These are phyloP conservation scores for Phalaenopsis equestris DNA, from an alignment of 106 monocot genomes.

Conservation along the genomic window DNA sequence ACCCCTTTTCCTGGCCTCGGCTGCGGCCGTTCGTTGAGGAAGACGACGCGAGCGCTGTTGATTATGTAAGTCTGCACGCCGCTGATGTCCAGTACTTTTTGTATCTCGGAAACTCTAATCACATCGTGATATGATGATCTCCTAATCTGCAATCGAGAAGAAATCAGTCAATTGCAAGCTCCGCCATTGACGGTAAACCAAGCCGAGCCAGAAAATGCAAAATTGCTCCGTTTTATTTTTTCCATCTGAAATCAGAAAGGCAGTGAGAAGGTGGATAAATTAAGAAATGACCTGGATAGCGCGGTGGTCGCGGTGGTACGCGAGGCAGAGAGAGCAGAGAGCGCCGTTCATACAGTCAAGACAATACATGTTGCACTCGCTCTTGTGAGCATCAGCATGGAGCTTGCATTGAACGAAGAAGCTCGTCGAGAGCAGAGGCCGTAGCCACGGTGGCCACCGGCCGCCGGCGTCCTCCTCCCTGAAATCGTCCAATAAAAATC, in stretches of 20 bases:
- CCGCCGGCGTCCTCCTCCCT: conserved; percentile 14
- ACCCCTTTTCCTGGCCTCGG: conserved; percentile 44
- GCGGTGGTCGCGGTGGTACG: conserved; percentile 58
- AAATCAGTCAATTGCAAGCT: neutral
- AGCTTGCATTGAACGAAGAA: conserved; percentile 88
- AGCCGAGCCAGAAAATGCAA: neutral
- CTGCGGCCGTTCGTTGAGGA: conserved; percentile 64
- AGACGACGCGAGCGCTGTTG: conserved; percentile 97
- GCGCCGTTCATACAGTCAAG: conserved; percentile 75
- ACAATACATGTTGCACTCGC: conserved; percentile 97
- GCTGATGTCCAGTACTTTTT: conserved; percentile 70
- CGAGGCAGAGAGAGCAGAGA: conserved; percentile 79
- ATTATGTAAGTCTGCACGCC: conserved; percentile 90
- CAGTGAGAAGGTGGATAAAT: neutral
- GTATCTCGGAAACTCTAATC: conserved; percentile 85
- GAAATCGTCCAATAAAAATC: neutral
- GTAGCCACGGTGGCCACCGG: conserved; percentile 80
- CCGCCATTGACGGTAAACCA: neutral
- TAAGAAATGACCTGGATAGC: conserved; percentile 57
- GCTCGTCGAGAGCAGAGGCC: conserved; percentile 47
- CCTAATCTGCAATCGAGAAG: conserved; percentile 43
- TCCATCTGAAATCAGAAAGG: neutral
- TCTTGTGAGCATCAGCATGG: conserved; percentile 77
- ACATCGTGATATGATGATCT: conserved; percentile 96
- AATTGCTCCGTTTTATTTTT: neutral